A percentile compares a stretch with the other conserved stretches of the same genome.
Evolutionary conservation across 1,284 basidiomycete species (phyloP).

Genomic region (Cryptococcus depauperatus): DNA sequence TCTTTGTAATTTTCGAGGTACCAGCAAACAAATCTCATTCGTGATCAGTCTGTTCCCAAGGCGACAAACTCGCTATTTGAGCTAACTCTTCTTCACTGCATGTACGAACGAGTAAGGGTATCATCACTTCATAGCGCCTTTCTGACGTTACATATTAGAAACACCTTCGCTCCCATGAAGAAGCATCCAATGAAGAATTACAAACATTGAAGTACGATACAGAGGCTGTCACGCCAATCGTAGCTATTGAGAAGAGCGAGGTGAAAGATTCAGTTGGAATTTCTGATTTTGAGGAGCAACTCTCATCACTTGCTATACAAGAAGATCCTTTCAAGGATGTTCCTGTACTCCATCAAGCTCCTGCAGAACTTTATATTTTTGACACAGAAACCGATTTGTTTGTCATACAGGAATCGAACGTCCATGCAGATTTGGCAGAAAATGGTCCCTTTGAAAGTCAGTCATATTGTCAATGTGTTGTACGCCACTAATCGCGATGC

Average conservation of each 20-base stretch:
- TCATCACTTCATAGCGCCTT: not conserved
- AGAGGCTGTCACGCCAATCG: not conserved
- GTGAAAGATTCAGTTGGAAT: not conserved
- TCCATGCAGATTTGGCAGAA: constrained; percentile 61
- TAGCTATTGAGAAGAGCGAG: not conserved
- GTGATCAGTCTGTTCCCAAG: constrained; percentile 60
- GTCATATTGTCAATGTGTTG: too few species aligned
- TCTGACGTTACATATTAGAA: constrained; percentile 50
- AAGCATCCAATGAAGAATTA: constrained; percentile 58
- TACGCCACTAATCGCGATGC: too few species aligned
- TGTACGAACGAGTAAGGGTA: constrained; percentile 60
- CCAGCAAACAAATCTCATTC: too few species aligned
- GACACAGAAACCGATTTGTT: constrained; percentile 63
- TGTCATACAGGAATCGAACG: constrained; percentile 58
- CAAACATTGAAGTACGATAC: constrained; percentile 58
- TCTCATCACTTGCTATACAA: constrained; percentile 8
- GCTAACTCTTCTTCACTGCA: constrained; percentile 85
- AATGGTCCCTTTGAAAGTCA: constrained; percentile 49
- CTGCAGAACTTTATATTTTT: constrained; percentile 59
- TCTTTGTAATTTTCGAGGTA: too few species aligned
- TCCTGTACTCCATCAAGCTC: constrained; percentile 36
- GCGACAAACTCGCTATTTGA: constrained; percentile 80
- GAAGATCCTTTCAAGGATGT: constrained; percentile 44
- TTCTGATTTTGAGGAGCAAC: constrained; percentile 1
- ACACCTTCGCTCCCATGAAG: constrained; percentile 63